Evolutionary conservation across 305 asterid species (phyloP).

Genomic region (Fraxinus floribunda): DNA sequence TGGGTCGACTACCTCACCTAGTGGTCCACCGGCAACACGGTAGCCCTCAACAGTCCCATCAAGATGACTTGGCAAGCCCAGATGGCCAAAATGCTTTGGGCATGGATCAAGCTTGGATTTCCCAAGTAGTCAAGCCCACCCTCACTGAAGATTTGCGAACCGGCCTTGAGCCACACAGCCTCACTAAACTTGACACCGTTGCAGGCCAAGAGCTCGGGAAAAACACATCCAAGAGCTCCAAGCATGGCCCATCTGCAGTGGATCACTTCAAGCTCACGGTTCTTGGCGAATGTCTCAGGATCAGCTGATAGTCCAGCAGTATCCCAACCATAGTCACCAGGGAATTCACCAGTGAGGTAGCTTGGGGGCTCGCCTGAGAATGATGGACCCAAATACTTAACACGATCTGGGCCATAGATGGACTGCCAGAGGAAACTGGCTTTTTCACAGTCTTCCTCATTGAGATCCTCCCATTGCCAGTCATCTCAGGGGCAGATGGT

Average conservation of each 20-base stretch:
- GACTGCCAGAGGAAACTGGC: neutral
- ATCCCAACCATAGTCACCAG: constrained; percentile 9
- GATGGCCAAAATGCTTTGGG: constrained; percentile 17
- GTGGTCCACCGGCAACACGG: too few relatives aligned
- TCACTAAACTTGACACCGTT: neutral
- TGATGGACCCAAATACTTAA: constrained; percentile 6
- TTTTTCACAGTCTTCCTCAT: neutral
- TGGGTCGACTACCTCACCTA: too few relatives aligned
- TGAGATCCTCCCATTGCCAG: constrained; percentile 23
- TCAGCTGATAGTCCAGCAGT: constrained; percentile 5
- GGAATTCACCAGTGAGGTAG: constrained; percentile 14
- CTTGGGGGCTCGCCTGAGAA: constrained; percentile 6
- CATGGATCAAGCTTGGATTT: neutral
- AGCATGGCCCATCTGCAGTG: neutral
- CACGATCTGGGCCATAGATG: neutral
- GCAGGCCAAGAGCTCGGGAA: constrained; percentile 14
- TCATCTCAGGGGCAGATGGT: constrained; percentile 15
- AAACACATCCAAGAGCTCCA: constrained; percentile 16
- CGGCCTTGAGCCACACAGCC: constrained; percentile 9
- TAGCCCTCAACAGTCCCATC: too few relatives aligned
- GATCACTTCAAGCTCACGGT: constrained; percentile 17
- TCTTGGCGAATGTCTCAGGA: constrained; percentile 7
- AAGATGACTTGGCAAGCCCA: constrained; percentile 15
- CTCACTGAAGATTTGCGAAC: constrained; percentile 10
- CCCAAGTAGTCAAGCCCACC: constrained; percentile 14